Evolutionary conservation across 306 rosid genomes (phyloP).

Genomic region (Dryas alaskensis): DNA sequence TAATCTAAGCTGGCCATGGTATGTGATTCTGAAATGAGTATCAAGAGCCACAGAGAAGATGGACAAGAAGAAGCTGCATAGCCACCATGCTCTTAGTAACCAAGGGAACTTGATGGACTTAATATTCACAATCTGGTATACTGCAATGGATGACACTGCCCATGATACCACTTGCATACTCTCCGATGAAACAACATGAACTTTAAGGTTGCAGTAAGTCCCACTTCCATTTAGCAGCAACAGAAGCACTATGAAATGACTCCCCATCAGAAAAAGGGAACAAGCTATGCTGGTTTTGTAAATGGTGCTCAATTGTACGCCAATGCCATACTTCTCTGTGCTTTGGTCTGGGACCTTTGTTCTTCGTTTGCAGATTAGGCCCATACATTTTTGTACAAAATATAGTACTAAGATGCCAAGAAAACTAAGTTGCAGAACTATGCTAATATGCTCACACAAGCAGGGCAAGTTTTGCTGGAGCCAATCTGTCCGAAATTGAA

Average conservation of each 20-base stretch:
- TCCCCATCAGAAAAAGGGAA: conserved; percentile 41
- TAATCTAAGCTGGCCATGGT: conserved; percentile 29
- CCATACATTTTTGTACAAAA: conserved; percentile 20
- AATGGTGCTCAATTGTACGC: conserved; percentile 35
- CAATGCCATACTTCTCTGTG: conserved; percentile 28
- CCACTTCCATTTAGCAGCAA: conserved; percentile 42
- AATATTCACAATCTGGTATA: conserved; percentile 32
- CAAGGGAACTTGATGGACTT: conserved; percentile 52
- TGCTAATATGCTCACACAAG: conserved; percentile 57
- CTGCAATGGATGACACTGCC: conserved; percentile 41
- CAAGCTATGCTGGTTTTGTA: conserved; percentile 51
- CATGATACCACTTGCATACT: conserved; percentile 49
- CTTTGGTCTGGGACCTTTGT: conserved; percentile 32
- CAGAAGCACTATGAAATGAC: conserved; percentile 42
- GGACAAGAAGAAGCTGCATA: conserved; percentile 54
- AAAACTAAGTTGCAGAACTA: conserved; percentile 56
- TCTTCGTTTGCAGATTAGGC: conserved; percentile 27
- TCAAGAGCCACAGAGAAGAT: conserved; percentile 38
- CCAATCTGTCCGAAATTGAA: conserved; percentile 42
- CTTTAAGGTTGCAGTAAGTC: conserved; percentile 43
- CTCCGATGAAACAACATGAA: conserved; percentile 51
- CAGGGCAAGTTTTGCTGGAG: conserved; percentile 56
- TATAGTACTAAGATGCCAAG: conserved; percentile 38
- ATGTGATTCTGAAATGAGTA: conserved; percentile 31
- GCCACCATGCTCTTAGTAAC: conserved; percentile 85